A percentile compares a stretch with the other conserved stretches of the same genome.
Conservation (phyloP, 176 grass and related monocot species). For the Pontederia crassipes region DNA sequence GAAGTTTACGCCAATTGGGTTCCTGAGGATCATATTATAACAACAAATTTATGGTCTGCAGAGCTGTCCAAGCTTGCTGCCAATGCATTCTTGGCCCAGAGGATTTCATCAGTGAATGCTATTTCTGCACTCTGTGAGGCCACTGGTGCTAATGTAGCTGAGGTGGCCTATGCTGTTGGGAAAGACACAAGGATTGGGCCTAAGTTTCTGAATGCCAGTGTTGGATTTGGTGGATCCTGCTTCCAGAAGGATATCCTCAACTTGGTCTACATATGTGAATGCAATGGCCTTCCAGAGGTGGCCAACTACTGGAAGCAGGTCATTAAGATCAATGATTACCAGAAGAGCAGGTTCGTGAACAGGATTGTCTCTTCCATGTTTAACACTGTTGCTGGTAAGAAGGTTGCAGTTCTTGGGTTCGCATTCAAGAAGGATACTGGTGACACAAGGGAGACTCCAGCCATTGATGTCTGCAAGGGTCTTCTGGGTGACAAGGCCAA, state of each 20-base stretch:
- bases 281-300: conserved; percentile 7
- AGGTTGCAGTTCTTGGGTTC: conserved; percentile 17
- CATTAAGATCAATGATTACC: conserved; percentile 25
- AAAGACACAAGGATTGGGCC: conserved; percentile 9
- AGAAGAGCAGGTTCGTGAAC: conserved; percentile 19
- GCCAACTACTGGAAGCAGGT: conserved; percentile 18
- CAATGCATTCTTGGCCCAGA: conserved; percentile 21
- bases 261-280: conserved; percentile 19
- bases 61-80: conserved; percentile 21
- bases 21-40: conserved; percentile 9
- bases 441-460: conserved; percentile 15
- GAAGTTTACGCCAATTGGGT: conserved; percentile 17
- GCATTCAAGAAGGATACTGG: conserved; percentile 21
- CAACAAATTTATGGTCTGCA: conserved; percentile 18
- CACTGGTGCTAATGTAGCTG: conserved; percentile 4
- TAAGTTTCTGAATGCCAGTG: conserved; percentile 11
- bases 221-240: conserved; percentile 13
- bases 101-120: conserved; percentile 19
- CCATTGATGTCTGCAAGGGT: conserved; percentile 20
- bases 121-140: conserved; percentile 17
- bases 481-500: conserved; percentile 10
- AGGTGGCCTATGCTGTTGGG: conserved; percentile 12
- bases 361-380: conserved; percentile 18
- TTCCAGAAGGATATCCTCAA: conserved; percentile 23
- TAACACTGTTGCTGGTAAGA: conserved; percentile 12